Percentiles rank a stretch among this genome's conserved stretches.
Conservation (phyloP, 345 rosid species). For the Melaleuca alternifolia region DNA sequence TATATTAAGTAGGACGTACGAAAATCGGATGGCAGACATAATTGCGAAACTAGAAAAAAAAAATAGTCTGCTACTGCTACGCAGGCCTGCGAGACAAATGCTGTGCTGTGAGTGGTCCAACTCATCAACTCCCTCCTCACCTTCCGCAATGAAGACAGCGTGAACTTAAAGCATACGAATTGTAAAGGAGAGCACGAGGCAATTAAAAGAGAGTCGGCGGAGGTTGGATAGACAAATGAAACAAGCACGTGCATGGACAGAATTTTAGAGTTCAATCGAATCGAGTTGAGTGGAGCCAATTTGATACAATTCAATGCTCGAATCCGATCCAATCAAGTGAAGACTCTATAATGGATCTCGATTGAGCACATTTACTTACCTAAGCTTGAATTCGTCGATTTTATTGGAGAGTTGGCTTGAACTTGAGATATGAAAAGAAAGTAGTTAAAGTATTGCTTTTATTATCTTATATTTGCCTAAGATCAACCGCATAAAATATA, state of each 20-base stretch:
- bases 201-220: not conserved
- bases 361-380: too few relatives aligned
- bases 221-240: not conserved
- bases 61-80: too few relatives aligned
- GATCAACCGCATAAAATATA: not conserved
- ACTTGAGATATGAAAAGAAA: not conserved
- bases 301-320: not conserved
- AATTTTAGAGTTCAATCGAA: not conserved
- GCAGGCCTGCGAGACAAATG: not conserved
- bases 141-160: not conserved
- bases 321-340: not conserved
- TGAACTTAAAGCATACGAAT: not conserved
- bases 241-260: not conserved
- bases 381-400: not conserved
- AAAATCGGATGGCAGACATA: not conserved
- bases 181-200: not conserved
- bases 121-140: not conserved
- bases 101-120: not conserved
- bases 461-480: not conserved
- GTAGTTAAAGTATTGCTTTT: not conserved
- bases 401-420: fast-evolving
- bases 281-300: not conserved
- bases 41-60: not conserved
- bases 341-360: not conserved
- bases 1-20: not conserved